These are phyloP conservation scores for Ustilago crameri DNA, from an alignment of 1,284 basidiomycete species.

Conservation along the genomic window DNA sequence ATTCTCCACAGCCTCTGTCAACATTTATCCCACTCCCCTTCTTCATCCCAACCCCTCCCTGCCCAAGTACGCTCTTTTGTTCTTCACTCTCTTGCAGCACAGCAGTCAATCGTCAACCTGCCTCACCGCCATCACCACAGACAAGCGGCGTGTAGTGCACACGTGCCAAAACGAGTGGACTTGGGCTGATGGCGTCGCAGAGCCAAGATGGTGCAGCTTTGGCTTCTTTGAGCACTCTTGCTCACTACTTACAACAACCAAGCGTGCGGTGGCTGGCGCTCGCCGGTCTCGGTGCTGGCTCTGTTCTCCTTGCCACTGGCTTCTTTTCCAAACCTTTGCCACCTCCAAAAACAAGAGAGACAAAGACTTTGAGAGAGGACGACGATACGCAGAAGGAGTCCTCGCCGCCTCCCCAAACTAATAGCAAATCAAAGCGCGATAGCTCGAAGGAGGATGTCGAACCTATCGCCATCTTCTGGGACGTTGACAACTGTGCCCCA, in stretches of 20 bases:
- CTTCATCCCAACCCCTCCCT: not conserved
- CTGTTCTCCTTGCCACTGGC: constrained; percentile 18
- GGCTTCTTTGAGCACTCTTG: constrained; percentile 24
- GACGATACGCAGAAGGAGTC: constrained; percentile 10
- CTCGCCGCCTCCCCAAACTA: constrained; percentile 13
- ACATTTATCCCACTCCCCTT: not conserved
- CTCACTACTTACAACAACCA: constrained; percentile 25
- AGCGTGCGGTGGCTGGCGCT: constrained; percentile 30
- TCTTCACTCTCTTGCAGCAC: not conserved
- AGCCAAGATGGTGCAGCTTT: constrained; percentile 33
- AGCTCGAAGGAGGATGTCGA: constrained; percentile 34
- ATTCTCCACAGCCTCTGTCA: not conserved
- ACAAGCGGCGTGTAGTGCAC: too few relatives aligned
- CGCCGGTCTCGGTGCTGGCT: constrained; percentile 37
- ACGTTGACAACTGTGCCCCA: constrained; percentile 62
- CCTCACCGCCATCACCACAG: too few relatives aligned
- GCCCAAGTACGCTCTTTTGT: constrained; percentile 1
- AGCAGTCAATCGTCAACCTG: not conserved
- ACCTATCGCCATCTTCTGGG: constrained; percentile 61
- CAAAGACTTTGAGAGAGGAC: constrained; percentile 3
- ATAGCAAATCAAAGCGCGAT: constrained; percentile 23
- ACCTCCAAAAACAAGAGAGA: not conserved
- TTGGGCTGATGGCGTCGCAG: constrained; percentile 21
- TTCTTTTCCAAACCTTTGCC: constrained; percentile 8
- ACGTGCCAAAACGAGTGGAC: not conserved